Conservation (phyloP, 495 filamentous ascomycete species). For the Xylaria grammica region DNA sequence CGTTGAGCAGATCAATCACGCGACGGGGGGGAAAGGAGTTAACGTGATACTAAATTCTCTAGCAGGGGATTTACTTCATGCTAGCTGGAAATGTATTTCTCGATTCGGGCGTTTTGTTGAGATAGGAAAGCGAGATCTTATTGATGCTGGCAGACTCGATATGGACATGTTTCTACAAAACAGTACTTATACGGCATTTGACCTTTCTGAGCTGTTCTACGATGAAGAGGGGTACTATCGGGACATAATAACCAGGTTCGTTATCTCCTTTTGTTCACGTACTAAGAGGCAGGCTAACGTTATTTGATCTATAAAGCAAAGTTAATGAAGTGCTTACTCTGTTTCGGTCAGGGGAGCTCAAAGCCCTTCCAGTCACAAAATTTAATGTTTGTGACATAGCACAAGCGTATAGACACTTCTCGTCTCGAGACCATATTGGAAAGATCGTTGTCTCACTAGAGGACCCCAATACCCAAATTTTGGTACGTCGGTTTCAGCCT, state of each 20-base stretch:
- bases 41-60: conserved; percentile 62
- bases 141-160: conserved; percentile 32
- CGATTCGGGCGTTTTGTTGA: conserved; percentile 59
- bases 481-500: conserved; percentile 16
- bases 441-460: conserved; percentile 56
- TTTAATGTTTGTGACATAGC: conserved; percentile 24
- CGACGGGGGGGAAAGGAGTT: conserved; percentile 53
- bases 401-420: conserved; percentile 29
- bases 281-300: neutral
- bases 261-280: neutral
- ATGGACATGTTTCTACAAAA: conserved; percentile 40
- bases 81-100: conserved; percentile 50
- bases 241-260: conserved; percentile 3
- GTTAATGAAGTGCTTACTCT: conserved; percentile 18
- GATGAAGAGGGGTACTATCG: conserved; percentile 17
- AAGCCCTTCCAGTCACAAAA: conserved; percentile 5
- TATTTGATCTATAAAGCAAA: conserved; percentile 7
- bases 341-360: conserved; percentile 22
- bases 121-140: conserved; percentile 48
- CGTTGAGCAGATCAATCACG: conserved; percentile 42
- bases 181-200: conserved; percentile 35
- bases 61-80: conserved; percentile 54
- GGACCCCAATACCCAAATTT: conserved; percentile 22
- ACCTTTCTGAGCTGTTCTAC: conserved; percentile 31
- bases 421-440: conserved; percentile 45